Percentiles rank a stretch among this genome's conserved stretches.
Evolutionary conservation across 345 rosid species (phyloP).

Genomic region (Eucalyptus pauciflora): DNA sequence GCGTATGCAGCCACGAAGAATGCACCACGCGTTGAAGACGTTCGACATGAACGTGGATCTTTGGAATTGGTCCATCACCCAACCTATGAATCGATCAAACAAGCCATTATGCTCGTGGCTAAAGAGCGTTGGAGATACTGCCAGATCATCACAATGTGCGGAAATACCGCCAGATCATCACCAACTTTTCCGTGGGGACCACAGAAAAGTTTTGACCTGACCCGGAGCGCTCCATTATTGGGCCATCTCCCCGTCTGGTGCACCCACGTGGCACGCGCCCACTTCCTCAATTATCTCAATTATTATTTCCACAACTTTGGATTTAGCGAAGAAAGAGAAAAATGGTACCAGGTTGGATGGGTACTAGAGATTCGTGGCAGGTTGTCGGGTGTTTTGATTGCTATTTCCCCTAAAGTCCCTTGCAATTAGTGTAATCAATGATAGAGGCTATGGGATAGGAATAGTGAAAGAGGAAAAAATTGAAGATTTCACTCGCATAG

Average conservation of each 20-base stretch:
- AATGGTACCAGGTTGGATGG: neutral
- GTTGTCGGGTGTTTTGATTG: too few species aligned
- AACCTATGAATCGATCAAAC: neutral
- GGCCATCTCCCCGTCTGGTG: neutral
- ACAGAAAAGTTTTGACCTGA: neutral
- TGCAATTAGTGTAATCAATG: too few species aligned
- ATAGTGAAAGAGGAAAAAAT: too few species aligned
- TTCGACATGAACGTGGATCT: neutral
- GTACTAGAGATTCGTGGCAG: neutral
- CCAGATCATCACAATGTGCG: neutral
- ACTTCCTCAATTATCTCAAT: neutral
- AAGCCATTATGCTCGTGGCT: accelerated
- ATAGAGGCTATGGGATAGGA: too few species aligned
- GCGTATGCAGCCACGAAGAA: neutral
- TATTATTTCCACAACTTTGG: neutral
- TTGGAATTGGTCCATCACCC: neutral
- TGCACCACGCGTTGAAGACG: neutral
- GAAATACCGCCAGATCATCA: neutral
- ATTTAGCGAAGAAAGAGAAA: neutral
- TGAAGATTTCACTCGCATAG: too few species aligned
- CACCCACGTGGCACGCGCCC: neutral
- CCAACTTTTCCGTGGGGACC: neutral
- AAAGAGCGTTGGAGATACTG: neutral
- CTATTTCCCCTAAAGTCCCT: neutral
- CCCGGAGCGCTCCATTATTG: neutral